A percentile compares a stretch with the other conserved stretches of the same genome.
phyloP scores from a whole-genome alignment of 179 eudicot species.

The Nepenthes alata region DNA sequence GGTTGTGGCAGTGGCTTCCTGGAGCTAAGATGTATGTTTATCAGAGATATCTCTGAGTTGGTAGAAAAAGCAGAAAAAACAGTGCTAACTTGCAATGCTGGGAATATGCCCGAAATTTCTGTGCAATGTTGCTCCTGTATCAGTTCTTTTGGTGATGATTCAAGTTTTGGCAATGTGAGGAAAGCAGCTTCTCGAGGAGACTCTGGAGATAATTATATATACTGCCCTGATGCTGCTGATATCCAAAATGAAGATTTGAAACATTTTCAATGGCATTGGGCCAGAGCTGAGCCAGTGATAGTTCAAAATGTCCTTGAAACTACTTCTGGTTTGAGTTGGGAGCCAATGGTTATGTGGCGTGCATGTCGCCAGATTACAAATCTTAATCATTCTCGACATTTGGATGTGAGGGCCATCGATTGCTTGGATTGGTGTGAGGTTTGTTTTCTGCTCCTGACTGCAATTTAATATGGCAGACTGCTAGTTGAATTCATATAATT shows the following conservation, averaged over 20 bases:
- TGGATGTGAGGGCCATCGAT: conserved; percentile 43
- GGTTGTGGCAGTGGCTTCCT: conserved; percentile 55
- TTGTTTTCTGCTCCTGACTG: conserved; percentile 3
- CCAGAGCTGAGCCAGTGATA: conserved; percentile 59
- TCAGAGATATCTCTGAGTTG: conserved; percentile 30
- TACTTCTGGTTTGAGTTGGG: conserved; percentile 75
- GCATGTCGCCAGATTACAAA: conserved; percentile 45
- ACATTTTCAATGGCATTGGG: conserved; percentile 62
- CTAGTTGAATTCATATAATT: too few species aligned
- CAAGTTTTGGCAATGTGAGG: conserved; percentile 6
- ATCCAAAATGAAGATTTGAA: conserved; percentile 24
- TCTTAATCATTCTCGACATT: conserved; percentile 10
- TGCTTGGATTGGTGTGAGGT: conserved; percentile 77
- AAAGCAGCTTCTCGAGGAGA: conserved; percentile 43
- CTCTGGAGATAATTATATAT: conserved; percentile 36
- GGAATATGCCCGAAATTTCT: conserved; percentile 9
- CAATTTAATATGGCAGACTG: too few species aligned
- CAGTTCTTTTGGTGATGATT: conserved; percentile 6
- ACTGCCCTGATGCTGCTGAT: conserved; percentile 40
- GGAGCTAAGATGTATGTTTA: conserved; percentile 29
- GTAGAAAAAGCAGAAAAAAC: conserved; percentile 32
- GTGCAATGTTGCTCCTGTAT: conserved; percentile 26
- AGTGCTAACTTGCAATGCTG: background rate
- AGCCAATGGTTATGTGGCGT: conserved; percentile 91
- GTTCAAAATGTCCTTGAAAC: conserved; percentile 50